phyloP scores from a whole-genome alignment of 2,329 filamentous ascomycete genomes.

The Onygenales sp. region DNA sequence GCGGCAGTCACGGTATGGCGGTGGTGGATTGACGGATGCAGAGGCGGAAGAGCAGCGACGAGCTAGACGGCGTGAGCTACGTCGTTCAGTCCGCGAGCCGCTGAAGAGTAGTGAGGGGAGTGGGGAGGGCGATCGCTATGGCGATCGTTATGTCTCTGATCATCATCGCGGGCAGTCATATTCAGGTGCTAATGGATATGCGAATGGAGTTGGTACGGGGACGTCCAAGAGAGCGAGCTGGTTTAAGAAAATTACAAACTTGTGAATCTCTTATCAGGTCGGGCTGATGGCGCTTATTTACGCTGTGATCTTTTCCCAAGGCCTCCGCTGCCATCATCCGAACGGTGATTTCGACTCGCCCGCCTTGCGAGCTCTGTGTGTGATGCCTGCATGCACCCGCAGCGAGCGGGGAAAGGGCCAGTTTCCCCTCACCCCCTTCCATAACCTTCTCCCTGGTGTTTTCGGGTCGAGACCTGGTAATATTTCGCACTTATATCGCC shows the following conservation, averaged over 20 bases:
- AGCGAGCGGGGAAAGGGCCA: no score
- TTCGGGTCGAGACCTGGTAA: no score
- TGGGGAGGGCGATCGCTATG: constrained; percentile 30
- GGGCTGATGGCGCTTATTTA: neutral
- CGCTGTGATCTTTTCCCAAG: neutral
- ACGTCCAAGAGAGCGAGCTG: constrained; percentile 29
- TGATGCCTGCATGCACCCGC: no score
- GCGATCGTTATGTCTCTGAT: constrained; percentile 16
- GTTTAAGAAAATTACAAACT: constrained; percentile 34
- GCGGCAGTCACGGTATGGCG: constrained; percentile 32
- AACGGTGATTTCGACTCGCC: no score
- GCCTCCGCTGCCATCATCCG: neutral
- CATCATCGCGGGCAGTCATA: constrained; percentile 8
- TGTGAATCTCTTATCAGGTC: constrained; percentile 13
- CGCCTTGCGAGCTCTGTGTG: no score
- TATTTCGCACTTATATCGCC: no score
- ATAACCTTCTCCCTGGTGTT: no score
- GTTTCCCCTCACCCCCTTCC: no score
- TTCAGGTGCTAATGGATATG: constrained; percentile 13
- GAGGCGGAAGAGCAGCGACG: constrained; percentile 32
- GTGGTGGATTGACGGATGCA: constrained; percentile 23
- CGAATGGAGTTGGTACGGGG: no score
- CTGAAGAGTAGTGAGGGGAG: constrained; percentile 32
- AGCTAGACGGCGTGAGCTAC: constrained; percentile 21
- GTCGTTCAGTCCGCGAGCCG: constrained; percentile 22